Percentiles rank a stretch among this genome's conserved stretches.
Conservation (phyloP, 108 stramenopile genomes). For the Bacterosira constricta region DNA sequence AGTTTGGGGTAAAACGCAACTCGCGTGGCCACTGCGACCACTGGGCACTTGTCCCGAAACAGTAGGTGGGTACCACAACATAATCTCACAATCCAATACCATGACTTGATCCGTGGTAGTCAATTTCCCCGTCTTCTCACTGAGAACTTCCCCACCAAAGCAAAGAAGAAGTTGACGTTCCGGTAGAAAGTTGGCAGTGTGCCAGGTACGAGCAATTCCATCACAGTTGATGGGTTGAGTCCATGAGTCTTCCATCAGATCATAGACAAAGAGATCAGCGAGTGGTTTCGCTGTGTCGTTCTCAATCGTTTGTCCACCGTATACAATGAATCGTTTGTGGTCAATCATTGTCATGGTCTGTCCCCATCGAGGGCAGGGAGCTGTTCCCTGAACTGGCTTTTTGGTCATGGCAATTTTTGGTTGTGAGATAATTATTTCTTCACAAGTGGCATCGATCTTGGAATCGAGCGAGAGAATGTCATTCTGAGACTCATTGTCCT, state of each 20-base stretch:
- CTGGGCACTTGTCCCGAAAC: conserved; percentile 71
- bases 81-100: conserved; percentile 85
- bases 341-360: conserved; percentile 79
- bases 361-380: conserved; percentile 80
- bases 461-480: background rate
- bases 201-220: conserved; percentile 78
- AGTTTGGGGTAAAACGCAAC: conserved; percentile 60
- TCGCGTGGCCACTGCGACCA: conserved; percentile 77
- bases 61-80: conserved; percentile 64
- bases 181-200: conserved; percentile 78
- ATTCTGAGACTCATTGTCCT: conserved; percentile 1
- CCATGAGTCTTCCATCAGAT: conserved; percentile 59
- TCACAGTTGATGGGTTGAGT: conserved; percentile 68
- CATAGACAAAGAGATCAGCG: conserved; percentile 66
- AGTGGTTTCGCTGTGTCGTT: conserved; percentile 46
- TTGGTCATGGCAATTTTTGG: background rate
- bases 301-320: conserved; percentile 79
- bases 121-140: conserved; percentile 51
- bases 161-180: conserved; percentile 72
- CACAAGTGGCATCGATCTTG: background rate
- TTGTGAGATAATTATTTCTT: background rate
- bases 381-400: background rate
- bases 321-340: conserved; percentile 66
- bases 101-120: conserved; percentile 59
- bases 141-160: conserved; percentile 79